Percentiles rank a stretch among this genome's conserved stretches.
These are phyloP conservation scores for Lupinus albus DNA, from an alignment of 306 rosid genomes.

Conservation along the genomic window DNA sequence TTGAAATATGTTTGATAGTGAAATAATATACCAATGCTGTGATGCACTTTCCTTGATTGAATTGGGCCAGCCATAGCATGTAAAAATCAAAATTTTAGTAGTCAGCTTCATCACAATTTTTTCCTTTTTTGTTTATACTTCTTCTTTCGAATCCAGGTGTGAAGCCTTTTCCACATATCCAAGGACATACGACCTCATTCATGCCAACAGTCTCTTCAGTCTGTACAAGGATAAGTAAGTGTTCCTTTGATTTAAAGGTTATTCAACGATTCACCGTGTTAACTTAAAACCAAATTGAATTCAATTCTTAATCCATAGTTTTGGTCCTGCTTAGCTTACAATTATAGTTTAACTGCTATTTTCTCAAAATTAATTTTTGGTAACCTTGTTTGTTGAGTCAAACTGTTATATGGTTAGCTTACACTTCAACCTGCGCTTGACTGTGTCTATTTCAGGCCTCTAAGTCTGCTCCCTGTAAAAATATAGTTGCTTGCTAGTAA, in stretches of 20 bases:
- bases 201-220: conserved; percentile 46
- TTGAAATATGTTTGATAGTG: background rate
- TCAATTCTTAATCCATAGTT: background rate
- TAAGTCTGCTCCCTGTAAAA: conserved; percentile 2
- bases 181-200: conserved; percentile 49
- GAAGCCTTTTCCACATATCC: conserved; percentile 51
- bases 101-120: background rate
- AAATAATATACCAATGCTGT: background rate
- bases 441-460: background rate
- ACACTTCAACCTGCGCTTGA: background rate
- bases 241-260: conserved; percentile 10
- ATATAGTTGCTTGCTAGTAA: background rate
- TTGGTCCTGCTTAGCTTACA: background rate
- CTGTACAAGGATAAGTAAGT: conserved; percentile 46
- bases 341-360: conserved; percentile 7
- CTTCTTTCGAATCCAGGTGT: conserved; percentile 36
- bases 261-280: conserved; percentile 7
- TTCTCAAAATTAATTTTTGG: background rate
- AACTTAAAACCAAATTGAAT: background rate
- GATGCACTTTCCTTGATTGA: background rate
- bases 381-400: conserved; percentile 2
- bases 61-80: background rate
- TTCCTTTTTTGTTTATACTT: conserved; percentile 20
- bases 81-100: background rate
- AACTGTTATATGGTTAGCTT: background rate